Evolutionary conservation across 108 stramenopile genomes (phyloP), one percentile per base, ranked within the genome.

Genomic region (Aurantiochytrium sp.): DNA sequence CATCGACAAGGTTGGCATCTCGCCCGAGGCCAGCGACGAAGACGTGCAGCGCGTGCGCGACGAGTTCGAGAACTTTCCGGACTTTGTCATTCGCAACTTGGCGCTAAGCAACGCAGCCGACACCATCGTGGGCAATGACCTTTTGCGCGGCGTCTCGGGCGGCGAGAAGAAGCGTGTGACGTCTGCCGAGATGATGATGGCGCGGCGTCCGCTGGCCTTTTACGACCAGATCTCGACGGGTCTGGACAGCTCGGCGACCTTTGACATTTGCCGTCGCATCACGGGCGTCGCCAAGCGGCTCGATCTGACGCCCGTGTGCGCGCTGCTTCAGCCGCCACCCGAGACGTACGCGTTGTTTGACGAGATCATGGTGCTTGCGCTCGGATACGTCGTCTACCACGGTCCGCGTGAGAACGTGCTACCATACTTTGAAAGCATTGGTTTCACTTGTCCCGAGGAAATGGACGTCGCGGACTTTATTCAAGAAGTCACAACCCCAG

Each of bases 291-390:
- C 92, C 16, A 91, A 93, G 35, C 51, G 89, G 16, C 72, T 87
- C 47, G 58, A 89, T 10, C 57, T 44, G 5, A 91, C 95, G 14
- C 88, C 72, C 42, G 90, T 97, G 18, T 91, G 96, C n/a, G 92
- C 95, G 4, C 94, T 98, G 58, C 94, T 97, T 4, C 97, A 97
- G 89, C 97, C 97, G 29, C 95, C 96, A 2, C 97, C 97, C 5
- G 97, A 97, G 91, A 95, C 96, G 29, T 96, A 95, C 59, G 95
- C 94, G 45, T 91, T 97, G 44, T 98, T 98, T 90, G 97, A 98
- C 88, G 96, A 97, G 59, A 58, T 97, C 23, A 93, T 96, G 25
- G 83, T 98, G 58, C 89, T 98, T 23, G 94, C 94, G 88, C 88
- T 94, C 45, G 97, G 97, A 42, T 92, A 89, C 45, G 89, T 97